A percentile compares a stretch with the other conserved stretches of the same genome.
Evolutionary conservation across 2,329 filamentous ascomycete genomes (phyloP).

Genomic region (Ophiostoma ulmi): DNA sequence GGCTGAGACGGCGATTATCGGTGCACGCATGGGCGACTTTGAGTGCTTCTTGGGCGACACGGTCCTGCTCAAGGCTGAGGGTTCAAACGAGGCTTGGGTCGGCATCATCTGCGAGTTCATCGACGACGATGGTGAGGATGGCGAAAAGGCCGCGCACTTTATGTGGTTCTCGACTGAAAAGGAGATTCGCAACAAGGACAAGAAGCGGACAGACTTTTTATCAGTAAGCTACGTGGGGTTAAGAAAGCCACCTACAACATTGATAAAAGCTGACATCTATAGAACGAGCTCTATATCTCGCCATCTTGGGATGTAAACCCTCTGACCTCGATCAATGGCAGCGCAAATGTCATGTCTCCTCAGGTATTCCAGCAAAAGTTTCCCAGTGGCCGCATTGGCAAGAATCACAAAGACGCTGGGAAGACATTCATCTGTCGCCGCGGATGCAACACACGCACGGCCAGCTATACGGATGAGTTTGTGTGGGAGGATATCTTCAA

Average conservation of each 20-base stretch:
- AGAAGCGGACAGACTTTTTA: slow-evolving; percentile 74
- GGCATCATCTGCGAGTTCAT: slow-evolving; percentile 81
- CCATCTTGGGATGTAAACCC: slow-evolving; percentile 83
- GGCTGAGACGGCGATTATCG: slow-evolving; percentile 58
- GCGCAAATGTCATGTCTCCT: slow-evolving; percentile 72
- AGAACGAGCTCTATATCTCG: slow-evolving; percentile 91
- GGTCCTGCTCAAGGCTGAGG: slow-evolving; percentile 82
- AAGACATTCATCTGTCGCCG: slow-evolving; percentile 87
- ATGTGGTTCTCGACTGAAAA: slow-evolving; percentile 95
- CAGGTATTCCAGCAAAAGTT: slow-evolving; percentile 62
- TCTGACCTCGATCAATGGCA: slow-evolving; percentile 83
- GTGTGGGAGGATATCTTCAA: slow-evolving; percentile 80
- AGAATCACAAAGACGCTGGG: slow-evolving; percentile 66
- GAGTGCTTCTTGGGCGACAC: slow-evolving; percentile 76
- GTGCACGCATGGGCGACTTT: slow-evolving; percentile 76
- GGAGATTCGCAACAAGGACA: slow-evolving; percentile 77
- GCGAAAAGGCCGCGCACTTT: slow-evolving; percentile 77
- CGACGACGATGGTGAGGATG: slow-evolving; percentile 62
- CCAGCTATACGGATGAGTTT: slow-evolving; percentile 89
- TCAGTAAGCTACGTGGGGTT: slow-evolving; percentile 41
- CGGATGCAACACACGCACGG: slow-evolving; percentile 82
- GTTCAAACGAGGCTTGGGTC: slow-evolving; percentile 83
- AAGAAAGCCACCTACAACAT: neutral
- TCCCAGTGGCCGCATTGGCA: slow-evolving; percentile 69
- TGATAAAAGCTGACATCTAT: slow-evolving; percentile 4